These are phyloP conservation scores for Hypoxylon sp. DNA, from an alignment of 2,329 filamentous ascomycete genomes.

Conservation along the genomic window DNA sequence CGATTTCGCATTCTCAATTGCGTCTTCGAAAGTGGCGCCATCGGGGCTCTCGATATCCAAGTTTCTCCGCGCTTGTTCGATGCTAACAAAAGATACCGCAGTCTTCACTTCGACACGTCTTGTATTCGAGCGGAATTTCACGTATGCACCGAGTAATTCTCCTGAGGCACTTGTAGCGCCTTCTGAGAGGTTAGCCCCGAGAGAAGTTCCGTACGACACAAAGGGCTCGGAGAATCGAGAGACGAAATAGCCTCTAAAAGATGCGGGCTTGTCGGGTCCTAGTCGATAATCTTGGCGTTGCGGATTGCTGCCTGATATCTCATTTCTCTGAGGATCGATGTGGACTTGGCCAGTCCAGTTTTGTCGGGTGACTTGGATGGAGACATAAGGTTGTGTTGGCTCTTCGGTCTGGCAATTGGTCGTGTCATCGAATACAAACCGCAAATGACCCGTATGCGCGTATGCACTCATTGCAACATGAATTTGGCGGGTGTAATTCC, in stretches of 20 bases:
- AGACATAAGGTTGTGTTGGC: conserved; percentile 55
- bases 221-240: conserved; percentile 63
- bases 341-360: conserved; percentile 63
- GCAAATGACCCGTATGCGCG: conserved; percentile 60
- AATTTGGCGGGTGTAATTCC: conserved; percentile 46
- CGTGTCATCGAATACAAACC: conserved; percentile 56
- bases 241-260: conserved; percentile 63
- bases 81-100: conserved; percentile 62
- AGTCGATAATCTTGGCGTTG: conserved; percentile 63
- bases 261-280: conserved; percentile 59
- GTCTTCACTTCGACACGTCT: conserved; percentile 61
- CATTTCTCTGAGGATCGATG: conserved; percentile 56
- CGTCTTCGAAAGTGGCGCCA: conserved; percentile 56
- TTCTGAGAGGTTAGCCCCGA: conserved; percentile 51
- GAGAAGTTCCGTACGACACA: conserved; percentile 55
- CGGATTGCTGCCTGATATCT: conserved; percentile 61
- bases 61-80: conserved; percentile 63
- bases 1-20: conserved; percentile 58
- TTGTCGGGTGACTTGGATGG: conserved; percentile 61
- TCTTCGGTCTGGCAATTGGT: conserved; percentile 8
- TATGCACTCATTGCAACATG: conserved; percentile 59
- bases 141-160: conserved; percentile 58
- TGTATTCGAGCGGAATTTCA: conserved; percentile 54
- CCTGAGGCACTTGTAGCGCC: conserved; percentile 50
- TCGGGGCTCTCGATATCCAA: conserved; percentile 61